These are phyloP conservation scores for Ogataea polymorpha DNA, from an alignment of 805 yeast species.

Conservation along the genomic window DNA sequence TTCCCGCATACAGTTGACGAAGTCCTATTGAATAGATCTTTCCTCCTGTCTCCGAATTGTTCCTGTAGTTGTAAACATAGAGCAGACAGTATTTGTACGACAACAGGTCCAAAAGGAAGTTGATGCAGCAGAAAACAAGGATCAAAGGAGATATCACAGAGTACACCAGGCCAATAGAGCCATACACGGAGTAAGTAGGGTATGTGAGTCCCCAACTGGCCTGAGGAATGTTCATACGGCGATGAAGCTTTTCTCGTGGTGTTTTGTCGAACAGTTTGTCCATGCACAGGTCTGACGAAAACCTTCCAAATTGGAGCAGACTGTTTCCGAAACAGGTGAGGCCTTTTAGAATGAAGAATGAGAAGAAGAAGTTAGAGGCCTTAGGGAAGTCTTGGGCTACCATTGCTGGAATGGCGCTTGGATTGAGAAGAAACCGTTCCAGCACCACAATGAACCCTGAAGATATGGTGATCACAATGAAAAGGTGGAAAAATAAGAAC, in stretches of 20 bases:
- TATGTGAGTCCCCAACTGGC: constrained; percentile 76
- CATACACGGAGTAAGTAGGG: constrained; percentile 74
- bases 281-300: constrained; percentile 39
- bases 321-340: constrained; percentile 72
- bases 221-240: constrained; percentile 42
- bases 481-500: constrained; percentile 78
- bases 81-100: constrained; percentile 71
- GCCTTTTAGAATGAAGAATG: constrained; percentile 72
- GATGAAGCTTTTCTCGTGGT: constrained; percentile 53
- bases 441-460: constrained; percentile 68
- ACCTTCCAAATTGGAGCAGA: constrained; percentile 55
- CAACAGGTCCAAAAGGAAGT: constrained; percentile 54
- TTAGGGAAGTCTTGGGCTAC: constrained; percentile 80
- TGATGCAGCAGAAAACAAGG: constrained; percentile 53
- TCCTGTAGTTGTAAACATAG: constrained; percentile 49
- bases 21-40: constrained; percentile 70
- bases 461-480: constrained; percentile 80
- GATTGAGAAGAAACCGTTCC: constrained; percentile 61
- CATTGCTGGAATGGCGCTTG: constrained; percentile 66
- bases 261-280: constrained; percentile 46
- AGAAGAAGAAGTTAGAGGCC: constrained; percentile 81
- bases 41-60: constrained; percentile 66
- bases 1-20: constrained; percentile 73
- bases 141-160: constrained; percentile 79
- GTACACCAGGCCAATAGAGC: constrained; percentile 74